Evolutionary conservation across 768 basidiomycete species (phyloP), one percentile per base, ranked within the genome.

Genomic region (Termitomyces sp.): DNA sequence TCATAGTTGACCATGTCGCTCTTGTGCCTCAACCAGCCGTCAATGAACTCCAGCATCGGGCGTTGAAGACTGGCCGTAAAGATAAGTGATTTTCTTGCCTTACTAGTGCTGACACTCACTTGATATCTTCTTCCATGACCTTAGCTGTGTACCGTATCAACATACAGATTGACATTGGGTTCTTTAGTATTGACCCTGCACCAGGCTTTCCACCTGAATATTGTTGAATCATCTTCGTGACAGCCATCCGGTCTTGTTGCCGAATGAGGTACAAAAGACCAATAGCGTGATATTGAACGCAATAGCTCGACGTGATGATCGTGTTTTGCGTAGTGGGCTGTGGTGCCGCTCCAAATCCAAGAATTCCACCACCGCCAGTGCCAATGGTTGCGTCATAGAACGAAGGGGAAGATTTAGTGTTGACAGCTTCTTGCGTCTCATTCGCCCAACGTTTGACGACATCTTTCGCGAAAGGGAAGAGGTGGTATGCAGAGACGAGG

Each of bases 1-100:
- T 99, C 97, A 58, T 94, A 90, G 73, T 98, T 98, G 66, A 99
- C 97, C 96, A 98, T 99, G 68, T 99, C 97, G 62, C 93, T 97
- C 78, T 99, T 99, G 74, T 99, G 97, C 56, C 94, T 85, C 57
- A 98, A 76, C 86, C 94, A 95, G 34, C 90, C 87, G 67, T 98
- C 97, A 37, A 98, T 77, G 42, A 97, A 80, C 60, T 98, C 97
- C 51, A 93, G 77, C 81, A 98, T 96, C 64, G 91, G 93, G 58
- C 82, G 85, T 70, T 96, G 93, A 24, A 95, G 76, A 66, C 96
- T 99, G 22, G 34, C 1, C 49, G 44, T 14, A 45, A 22, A 5
- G 62, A 1, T 26, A 34, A 40, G 28, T 32, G 8, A 53, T 17
- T 53, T 45, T 3, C 9, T 43, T 26, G 15, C 47, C 56, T 40